Base-by-base conservation (phyloP, 768 basidiomycete species). In the Pleurotus giganteus region DNA sequence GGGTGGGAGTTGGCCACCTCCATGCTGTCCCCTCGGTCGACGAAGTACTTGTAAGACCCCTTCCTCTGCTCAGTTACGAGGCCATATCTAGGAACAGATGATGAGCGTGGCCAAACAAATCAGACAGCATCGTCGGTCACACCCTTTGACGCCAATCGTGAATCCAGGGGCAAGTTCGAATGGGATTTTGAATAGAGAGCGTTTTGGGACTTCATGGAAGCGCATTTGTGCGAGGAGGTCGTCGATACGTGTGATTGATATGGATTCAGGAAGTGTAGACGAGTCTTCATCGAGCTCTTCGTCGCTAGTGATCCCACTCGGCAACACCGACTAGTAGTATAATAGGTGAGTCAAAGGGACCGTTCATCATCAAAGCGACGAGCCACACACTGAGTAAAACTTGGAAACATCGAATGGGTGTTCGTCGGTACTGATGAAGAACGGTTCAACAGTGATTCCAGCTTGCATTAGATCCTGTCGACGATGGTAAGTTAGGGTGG, bases 61-160 rank as follows among this genome's bases (percentile, higher is more conserved):
- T 88, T 95, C 67, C 81, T 89, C 70, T 95, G 93, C 63, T 94
- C 88, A 1, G 91, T 91, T 13, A 98, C 80, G 41, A 96, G 70
- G 7, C 91, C 87, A 68, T 96, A 99, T 44, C 94, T 97, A 60
- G 15, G 29, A 54, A 15, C 31, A 44, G 12, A 17, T 57, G 23
- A 13, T 49, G 31, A 13, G 36, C 15, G 28, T 13, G 47, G 45
- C 49, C 36, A 12, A 8, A 50, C 23, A 45, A 27, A 13, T n/a
- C 12, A 41, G n/a, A 19, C 19, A 31, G 4, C 6, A 57, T 23
- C 8, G n/a, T 4, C 46, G 24, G 27, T 31, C 42, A 63, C 65
- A 89, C 85, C 91, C 91, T 70, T 93, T 94, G 45, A 93, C 75
- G 8, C 91, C 89, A 57, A 94, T 88, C 4, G 78, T 77, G 47